Evolutionary conservation across 306 rosid genomes (phyloP), one percentile per base, ranked within the genome.

Genomic region (Quercus gilva): DNA sequence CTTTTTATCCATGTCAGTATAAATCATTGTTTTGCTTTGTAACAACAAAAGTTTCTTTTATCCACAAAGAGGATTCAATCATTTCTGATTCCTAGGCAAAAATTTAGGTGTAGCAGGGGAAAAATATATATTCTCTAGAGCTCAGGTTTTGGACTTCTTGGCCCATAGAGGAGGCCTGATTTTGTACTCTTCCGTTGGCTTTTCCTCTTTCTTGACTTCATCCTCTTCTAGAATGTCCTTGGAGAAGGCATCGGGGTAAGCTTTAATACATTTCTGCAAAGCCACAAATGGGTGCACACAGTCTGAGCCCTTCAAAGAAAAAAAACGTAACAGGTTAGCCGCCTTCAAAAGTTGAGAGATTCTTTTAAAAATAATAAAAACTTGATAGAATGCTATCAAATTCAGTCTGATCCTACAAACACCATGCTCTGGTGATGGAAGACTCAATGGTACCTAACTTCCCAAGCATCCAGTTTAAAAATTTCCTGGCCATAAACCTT

Each of bases 201-300:
- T 86, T 31, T 43, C 76, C 80, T 84, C 89, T 73, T 83, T 77
- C 71, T 82, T 69, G 52, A 78, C 88, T 72, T 77, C 91, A 73
- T 82, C 92, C 77, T 76, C 91, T 0, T 82, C 92, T 60, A 88
- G 78, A 76, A 85, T 20, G 69, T 88, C 92, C 76, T 87, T 84
- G 15, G 98, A 89, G 81, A 94, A 94, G 11, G 95, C 94, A 81
- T 87, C 51, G 51, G 98, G 99, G 79, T 95, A 85, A 76, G 91
- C 92, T 86, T 91, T 95, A 82, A 95, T 92, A 87, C 97, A 95
- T 72, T 86, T 90, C 89, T 95, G 98, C 85, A 95, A 84, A 63
- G 90, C 89, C 71, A 95, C 88, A 75, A 95, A 92, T 33, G 97
- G 96, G 75, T 84, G 87, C 80, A 92, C 95, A 67, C 98, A 95